Conservation (phyloP, 257 asterid genomes). For the Ocimum tenuiflorum region DNA sequence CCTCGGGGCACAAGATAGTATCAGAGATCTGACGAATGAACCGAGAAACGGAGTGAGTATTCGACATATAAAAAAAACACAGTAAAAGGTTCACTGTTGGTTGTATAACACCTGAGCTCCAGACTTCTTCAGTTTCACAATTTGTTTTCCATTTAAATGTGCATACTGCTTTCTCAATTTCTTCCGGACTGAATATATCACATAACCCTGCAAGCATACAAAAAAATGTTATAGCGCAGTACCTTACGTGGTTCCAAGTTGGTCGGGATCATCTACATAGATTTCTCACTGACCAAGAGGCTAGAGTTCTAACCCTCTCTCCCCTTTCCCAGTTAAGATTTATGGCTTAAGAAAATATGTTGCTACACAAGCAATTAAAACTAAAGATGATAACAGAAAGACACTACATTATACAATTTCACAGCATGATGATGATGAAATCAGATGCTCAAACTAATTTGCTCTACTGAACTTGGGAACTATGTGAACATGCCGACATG, state of each 20-base stretch:
- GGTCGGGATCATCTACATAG: too few relatives aligned
- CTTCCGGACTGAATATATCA: slow-evolving; percentile 79
- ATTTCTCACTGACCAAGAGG: too few relatives aligned
- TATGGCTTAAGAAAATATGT: not conserved
- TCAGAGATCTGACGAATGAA: slow-evolving; percentile 64
- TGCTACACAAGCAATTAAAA: not conserved
- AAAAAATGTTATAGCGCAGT: not conserved
- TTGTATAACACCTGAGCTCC: slow-evolving; percentile 64
- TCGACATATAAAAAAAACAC: not conserved
- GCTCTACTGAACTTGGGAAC: not conserved
- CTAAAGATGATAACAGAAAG: not conserved
- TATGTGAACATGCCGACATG: too few relatives aligned
- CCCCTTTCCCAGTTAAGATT: too few relatives aligned
- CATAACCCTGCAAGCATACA: slow-evolving; percentile 66
- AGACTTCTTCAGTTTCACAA: slow-evolving; percentile 90
- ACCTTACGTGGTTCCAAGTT: not conserved
- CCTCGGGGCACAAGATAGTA: slow-evolving; percentile 82
- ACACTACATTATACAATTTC: not conserved
- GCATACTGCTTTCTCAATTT: slow-evolving; percentile 79
- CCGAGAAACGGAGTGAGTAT: slow-evolving; percentile 5
- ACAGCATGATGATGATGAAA: not conserved
- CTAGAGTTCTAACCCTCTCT: too few relatives aligned
- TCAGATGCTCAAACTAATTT: not conserved
- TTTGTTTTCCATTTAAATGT: slow-evolving; percentile 82
- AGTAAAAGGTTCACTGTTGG: not conserved